Evolutionary conservation across 2,329 filamentous ascomycete species (phyloP), one percentile per base, ranked within the genome.

Genomic region (Aspergillus japonicus): DNA sequence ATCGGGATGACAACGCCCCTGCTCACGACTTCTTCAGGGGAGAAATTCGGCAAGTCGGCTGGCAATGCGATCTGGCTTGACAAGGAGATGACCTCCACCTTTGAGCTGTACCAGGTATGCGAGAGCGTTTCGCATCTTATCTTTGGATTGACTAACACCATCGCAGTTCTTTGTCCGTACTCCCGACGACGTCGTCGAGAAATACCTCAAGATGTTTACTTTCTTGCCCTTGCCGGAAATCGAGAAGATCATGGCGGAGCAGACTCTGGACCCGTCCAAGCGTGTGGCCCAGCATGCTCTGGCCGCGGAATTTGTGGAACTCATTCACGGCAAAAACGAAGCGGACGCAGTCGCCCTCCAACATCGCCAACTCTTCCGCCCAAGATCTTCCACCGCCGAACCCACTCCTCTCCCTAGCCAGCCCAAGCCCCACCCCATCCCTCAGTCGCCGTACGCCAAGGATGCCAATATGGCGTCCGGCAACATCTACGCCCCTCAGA

Each of bases 11-110:
- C 95, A 0, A 92, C 94, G 0, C 95, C 95, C 0, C 84, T 99
- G 1, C 81, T 99, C 42, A 96, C 92, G 0, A 93, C 94, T 55
- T 82, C 90, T 1, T 85, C 90, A 0, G 95, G 95, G 19, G 87
- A 86, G 71, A 99, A 99, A 76, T 93, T 98, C 68, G 95, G 95
- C 54, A 99, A 99, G 80, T 96, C 89, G 63, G 90, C 92, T 2
- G 94, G 93, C 26, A 98, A 98, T 73, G 93, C 94, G 2, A 78
- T 99, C 39, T 99, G 95, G 95, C 84, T 99, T 3, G 92, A 97
- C 73, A 82, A 83, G 56, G 87, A 89, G 68, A 85, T 92, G 84
- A 96, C 94, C 1, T 87, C 84, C 31, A 80, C 87, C 0, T 97
- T 94, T 70, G 92, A 98, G 59, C 82, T 98, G 1, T 98, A 98